Conservation (phyloP, 2,329 filamentous ascomycete genomes). For the Sodiomyces alkalinus region DNA sequence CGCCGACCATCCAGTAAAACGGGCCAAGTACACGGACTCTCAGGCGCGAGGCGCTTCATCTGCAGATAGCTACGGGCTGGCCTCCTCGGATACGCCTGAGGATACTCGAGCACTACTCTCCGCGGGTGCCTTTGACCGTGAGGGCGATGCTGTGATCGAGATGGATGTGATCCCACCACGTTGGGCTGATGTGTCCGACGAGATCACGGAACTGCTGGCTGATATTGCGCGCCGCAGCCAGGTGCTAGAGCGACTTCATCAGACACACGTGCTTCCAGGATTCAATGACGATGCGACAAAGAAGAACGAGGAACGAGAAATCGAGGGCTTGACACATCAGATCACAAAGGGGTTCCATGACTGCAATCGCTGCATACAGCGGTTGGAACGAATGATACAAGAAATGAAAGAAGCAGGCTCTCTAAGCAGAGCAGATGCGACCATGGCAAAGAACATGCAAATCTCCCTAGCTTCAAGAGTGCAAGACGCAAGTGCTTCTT, state of each 20-base stretch:
- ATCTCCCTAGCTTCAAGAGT: conserved; percentile 77
- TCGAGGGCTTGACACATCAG: conserved; percentile 77
- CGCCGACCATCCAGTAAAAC: conserved; percentile 82
- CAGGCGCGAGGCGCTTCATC: conserved; percentile 37
- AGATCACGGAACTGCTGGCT: conserved; percentile 70
- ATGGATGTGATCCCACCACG: conserved; percentile 93
- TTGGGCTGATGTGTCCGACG: conserved; percentile 91
- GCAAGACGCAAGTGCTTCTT: conserved; percentile 80
- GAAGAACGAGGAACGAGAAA: conserved; percentile 72
- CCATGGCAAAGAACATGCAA: conserved; percentile 92
- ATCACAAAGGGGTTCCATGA: conserved; percentile 82
- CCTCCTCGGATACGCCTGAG: conserved; percentile 25
- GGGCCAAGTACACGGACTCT: conserved; percentile 48
- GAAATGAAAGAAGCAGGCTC: conserved; percentile 60
- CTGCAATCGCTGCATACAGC: conserved; percentile 78
- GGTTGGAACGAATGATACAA: conserved; percentile 73
- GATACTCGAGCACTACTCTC: conserved; percentile 70
- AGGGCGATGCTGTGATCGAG: conserved; percentile 91
- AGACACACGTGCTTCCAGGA: conserved; percentile 90
- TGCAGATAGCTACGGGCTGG: conserved; percentile 22
- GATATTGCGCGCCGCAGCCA: conserved; percentile 72
- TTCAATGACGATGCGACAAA: conserved; percentile 94
- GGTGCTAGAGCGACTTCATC: conserved; percentile 79
- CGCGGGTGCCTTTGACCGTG: conserved; percentile 60
- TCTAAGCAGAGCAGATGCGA: conserved; percentile 73